Conservation (phyloP, 129 eudicot genomes). For the Tagetes patula region DNA sequence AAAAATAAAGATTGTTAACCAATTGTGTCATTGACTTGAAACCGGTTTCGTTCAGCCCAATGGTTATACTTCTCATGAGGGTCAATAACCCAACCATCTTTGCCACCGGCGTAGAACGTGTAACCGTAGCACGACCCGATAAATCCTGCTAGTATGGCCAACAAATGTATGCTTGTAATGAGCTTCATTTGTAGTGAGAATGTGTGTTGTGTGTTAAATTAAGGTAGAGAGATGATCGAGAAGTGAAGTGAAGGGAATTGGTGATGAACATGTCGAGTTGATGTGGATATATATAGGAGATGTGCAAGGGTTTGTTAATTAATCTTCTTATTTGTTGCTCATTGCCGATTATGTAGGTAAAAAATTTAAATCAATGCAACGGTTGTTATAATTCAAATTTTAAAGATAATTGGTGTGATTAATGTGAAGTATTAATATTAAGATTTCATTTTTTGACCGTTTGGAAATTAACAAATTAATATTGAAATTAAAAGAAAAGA, state of each 20-base stretch:
- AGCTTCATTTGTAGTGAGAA: constrained; percentile 8
- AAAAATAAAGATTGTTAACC: constrained; percentile 26
- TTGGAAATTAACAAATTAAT: neutral
- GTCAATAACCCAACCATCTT: constrained; percentile 56
- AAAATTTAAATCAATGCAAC: constrained; percentile 5
- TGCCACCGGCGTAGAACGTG: constrained; percentile 55
- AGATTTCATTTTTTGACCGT: constrained; percentile 10
- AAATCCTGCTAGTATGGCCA: constrained; percentile 22
- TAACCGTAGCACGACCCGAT: constrained; percentile 31
- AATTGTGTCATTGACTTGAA: constrained; percentile 63
- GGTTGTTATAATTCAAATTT: constrained; percentile 20
- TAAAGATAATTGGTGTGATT: neutral
- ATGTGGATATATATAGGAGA: constrained; percentile 24
- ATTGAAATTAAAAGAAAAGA: neutral
- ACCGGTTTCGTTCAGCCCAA: constrained; percentile 59
- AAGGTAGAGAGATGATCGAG: constrained; percentile 1
- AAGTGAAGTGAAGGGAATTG: neutral
- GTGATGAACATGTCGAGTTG: no score
- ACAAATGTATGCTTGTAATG: constrained; percentile 22
- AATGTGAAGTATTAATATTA: neutral
- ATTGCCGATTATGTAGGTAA: constrained; percentile 18
- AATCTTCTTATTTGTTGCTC: neutral
- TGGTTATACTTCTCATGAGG: constrained; percentile 50
- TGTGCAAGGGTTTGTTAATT: neutral
- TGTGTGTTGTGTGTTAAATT: neutral